Evolutionary conservation across 164 flowering plant species (phyloP).

Genomic region (Vitis rupestris): DNA sequence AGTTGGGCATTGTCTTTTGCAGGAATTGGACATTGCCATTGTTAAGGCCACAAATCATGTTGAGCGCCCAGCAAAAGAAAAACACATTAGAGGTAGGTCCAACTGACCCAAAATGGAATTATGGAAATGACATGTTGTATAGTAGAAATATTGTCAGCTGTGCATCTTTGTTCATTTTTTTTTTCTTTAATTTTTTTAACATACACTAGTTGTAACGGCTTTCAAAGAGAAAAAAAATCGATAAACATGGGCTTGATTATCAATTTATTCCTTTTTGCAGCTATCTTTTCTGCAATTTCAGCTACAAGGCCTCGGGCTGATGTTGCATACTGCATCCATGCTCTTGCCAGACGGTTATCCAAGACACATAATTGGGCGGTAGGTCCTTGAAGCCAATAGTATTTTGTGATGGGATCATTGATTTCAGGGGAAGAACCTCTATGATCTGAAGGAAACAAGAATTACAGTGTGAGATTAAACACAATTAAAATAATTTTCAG

Average conservation of each 20-base stretch:
- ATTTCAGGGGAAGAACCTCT: background rate
- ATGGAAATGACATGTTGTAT: too few species aligned
- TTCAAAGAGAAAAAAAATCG: too few species aligned
- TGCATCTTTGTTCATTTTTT: too few species aligned
- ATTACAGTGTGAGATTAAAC: background rate
- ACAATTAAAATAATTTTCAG: background rate
- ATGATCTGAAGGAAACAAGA: background rate
- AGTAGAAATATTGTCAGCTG: too few species aligned
- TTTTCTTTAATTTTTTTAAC: too few species aligned
- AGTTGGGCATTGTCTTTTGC: slow-evolving; percentile 8
- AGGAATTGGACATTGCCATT: slow-evolving; percentile 87
- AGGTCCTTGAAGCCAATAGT: slow-evolving; percentile 16
- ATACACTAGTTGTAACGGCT: too few species aligned
- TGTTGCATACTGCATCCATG: slow-evolving; percentile 96
- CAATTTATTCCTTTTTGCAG: slow-evolving; percentile 33
- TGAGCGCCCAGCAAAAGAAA: slow-evolving; percentile 86
- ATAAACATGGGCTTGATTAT: background rate
- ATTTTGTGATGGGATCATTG: background rate
- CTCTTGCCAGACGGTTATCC: slow-evolving; percentile 80
- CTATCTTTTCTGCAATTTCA: slow-evolving; percentile 78
- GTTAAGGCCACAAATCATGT: slow-evolving; percentile 83
- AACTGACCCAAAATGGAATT: background rate
- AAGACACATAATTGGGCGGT: slow-evolving; percentile 97
- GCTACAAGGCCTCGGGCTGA: slow-evolving; percentile 95
- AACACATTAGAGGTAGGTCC: slow-evolving; percentile 62